These are phyloP conservation scores for Globisporangium rhizosaccharum DNA, from an alignment of 352 stramenopile species.

Conservation along the genomic window DNA sequence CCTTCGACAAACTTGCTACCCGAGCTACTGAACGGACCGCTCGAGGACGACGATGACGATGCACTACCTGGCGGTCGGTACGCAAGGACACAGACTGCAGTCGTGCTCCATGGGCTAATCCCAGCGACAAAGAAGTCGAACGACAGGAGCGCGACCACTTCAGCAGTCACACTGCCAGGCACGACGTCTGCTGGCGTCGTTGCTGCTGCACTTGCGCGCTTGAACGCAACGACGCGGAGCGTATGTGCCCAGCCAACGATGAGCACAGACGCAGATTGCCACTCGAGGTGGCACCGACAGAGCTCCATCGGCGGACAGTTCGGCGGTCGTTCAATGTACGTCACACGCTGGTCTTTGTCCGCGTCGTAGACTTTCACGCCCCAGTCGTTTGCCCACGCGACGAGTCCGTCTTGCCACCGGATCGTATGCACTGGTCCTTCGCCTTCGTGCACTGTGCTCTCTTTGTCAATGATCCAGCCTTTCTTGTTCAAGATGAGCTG, in stretches of 20 bases:
- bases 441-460: constrained; percentile 78
- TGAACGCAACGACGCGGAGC: constrained; percentile 75
- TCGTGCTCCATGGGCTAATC: constrained; percentile 56
- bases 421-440: constrained; percentile 78
- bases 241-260: constrained; percentile 77
- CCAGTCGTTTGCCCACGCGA: constrained; percentile 85
- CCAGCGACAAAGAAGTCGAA: constrained; percentile 85
- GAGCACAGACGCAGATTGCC: constrained; percentile 50
- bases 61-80: constrained; percentile 53
- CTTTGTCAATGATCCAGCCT: constrained; percentile 86
- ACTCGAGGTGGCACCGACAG: constrained; percentile 75
- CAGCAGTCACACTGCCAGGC: constrained; percentile 37
- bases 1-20: constrained; percentile 35
- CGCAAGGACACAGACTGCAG: constrained; percentile 59
- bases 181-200: constrained; percentile 19
- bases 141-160: constrained; percentile 67
- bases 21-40: neutral
- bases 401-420: constrained; percentile 69
- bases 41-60: constrained; percentile 1
- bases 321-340: constrained; percentile 73
- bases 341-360: constrained; percentile 66
- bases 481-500: constrained; percentile 86
- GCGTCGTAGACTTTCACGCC: constrained; percentile 84
- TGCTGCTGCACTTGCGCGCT: constrained; percentile 28
- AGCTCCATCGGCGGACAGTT: constrained; percentile 82